Evolutionary conservation across 2,329 filamentous ascomycete species (phyloP), one percentile per base, ranked within the genome.

Genomic region (Lachnellula occidentalis): DNA sequence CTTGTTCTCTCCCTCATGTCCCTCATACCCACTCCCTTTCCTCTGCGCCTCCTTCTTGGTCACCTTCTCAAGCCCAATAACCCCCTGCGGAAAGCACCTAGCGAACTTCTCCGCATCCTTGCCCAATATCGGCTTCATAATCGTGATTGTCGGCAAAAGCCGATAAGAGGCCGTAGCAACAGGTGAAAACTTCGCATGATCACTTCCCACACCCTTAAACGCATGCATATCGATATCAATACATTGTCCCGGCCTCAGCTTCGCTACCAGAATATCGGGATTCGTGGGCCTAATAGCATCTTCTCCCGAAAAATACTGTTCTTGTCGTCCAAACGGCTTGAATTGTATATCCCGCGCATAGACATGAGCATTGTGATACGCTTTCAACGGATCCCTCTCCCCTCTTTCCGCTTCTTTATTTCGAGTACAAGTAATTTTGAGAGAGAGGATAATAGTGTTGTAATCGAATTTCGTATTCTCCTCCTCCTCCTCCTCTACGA

Each of bases 121-220:
- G 43, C 92, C 94, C 4, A 95, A 70, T 57, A 99, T 97, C 19
- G 94, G 94, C 63, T 80, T 76, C 45, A 80, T 76, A 68, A 99
- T 97, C 60, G 81, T 80, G 71, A 99, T 97, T 62, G 86, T 86
- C 7, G 94, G 94, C 68, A 99, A 76, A 19, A 99, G 80, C 48
- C 94, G 85, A 76, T 99, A 99, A 22, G 88, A 90, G 3, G 94
- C 94, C 1, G 94, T 96, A 3, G 92, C 92, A 36, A 97, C 94
- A 46, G 94, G 94, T 0, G 90, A 96, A 76, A 94, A 99, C 73
- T 99, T 99, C 64, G 94, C 87, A 72, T 99, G 94, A 72, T 99
- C 94, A 60, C 87, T 84, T 47, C 94, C 94, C 62, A 95, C 85
- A 57, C 95, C 94, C 75, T 96, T 95, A 74, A 95, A 85, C 75